Base-by-base conservation (phyloP, 2,329 filamentous ascomycete species). In the Hypomyces perniciosus region DNA sequence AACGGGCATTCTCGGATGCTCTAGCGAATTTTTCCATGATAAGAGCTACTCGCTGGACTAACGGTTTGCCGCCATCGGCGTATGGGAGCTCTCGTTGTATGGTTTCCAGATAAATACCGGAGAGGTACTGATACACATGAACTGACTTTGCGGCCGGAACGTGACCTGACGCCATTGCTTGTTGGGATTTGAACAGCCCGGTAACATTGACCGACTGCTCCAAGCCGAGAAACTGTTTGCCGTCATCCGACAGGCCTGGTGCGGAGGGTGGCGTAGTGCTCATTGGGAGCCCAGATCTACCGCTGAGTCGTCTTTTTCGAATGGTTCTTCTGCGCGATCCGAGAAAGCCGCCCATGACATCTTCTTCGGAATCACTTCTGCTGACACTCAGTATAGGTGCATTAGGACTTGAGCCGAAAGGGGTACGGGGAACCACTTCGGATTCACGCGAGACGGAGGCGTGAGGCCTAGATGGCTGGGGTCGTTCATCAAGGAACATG, bases 281-380 rank as follows among this genome's bases (percentile, higher is more conserved):
- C 44, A 81, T 51, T 0, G 66, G 61, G 44, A 69, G 68, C 9
- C 62, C 65, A 8, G 75, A 69, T 44, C 76, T 72, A 38, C 67
- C 66, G 55, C 72, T 75, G 2, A 67, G 59, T 42, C 73, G 68
- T 20, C 77, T 71, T 56, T 68, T 71, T 53, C 73, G 67, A 39
- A 67, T 61, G 12, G 56, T 60, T 35, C 65, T 69, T 44, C 66
- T 69, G 51, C 67, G 72, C 6, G 77, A 68, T 1, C 77, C 77
- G 2, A 85, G 65, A 59, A 85, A 85, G 53, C 73, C 82, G 3
- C 77, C 78, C 5, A 83, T 70, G 0, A 79, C 78, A 46, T 85
- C 82, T 56, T 85, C 82, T 59, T 85, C 82, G 0, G 82, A 85
- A 56, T 85, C 81, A 57, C 81, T 85, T 42, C 76, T 75, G 58